phyloP scores from a whole-genome alignment of 176 grass and related monocot genomes.

The Areca catechu region DNA sequence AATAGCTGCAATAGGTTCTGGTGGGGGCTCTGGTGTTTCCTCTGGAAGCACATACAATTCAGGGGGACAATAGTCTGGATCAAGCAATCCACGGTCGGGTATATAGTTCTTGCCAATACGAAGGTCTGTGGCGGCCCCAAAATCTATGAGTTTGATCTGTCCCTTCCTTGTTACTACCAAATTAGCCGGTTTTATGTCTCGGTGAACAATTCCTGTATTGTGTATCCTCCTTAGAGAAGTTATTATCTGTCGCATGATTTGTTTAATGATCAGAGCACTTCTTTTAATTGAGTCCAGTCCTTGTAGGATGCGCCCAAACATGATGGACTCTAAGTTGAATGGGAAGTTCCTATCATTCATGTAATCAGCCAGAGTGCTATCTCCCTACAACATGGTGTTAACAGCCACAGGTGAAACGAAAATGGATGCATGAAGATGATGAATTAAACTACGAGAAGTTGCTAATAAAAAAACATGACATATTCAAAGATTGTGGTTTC shows the following conservation, averaged over 20 bases:
- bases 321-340: slow-evolving; percentile 57
- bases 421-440: too few species aligned
- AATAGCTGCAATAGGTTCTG: slow-evolving; percentile 86
- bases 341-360: slow-evolving; percentile 53
- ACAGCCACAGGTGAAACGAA: background rate
- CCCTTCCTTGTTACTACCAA: slow-evolving; percentile 72
- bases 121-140: slow-evolving; percentile 90
- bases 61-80: slow-evolving; percentile 85
- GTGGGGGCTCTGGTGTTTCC: slow-evolving; percentile 64
- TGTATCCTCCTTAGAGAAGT: slow-evolving; percentile 91
- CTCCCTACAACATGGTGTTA: slow-evolving; percentile 33
- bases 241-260: slow-evolving; percentile 85
- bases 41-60: slow-evolving; percentile 97
- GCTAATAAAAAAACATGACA: too few species aligned
- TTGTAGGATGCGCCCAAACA: slow-evolving; percentile 71
- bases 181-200: slow-evolving; percentile 93
- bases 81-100: slow-evolving; percentile 59
- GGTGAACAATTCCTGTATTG: slow-evolving; percentile 78
- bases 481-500: too few species aligned
- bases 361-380: slow-evolving; percentile 54
- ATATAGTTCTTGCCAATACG: slow-evolving; percentile 97
- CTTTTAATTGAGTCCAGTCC: slow-evolving; percentile 41
- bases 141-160: slow-evolving; percentile 97
- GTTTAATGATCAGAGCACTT: slow-evolving; percentile 72
- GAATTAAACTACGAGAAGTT: too few species aligned